These are phyloP conservation scores for Primulina tabacum DNA, from an alignment of 257 asterid genomes.

Conservation along the genomic window DNA sequence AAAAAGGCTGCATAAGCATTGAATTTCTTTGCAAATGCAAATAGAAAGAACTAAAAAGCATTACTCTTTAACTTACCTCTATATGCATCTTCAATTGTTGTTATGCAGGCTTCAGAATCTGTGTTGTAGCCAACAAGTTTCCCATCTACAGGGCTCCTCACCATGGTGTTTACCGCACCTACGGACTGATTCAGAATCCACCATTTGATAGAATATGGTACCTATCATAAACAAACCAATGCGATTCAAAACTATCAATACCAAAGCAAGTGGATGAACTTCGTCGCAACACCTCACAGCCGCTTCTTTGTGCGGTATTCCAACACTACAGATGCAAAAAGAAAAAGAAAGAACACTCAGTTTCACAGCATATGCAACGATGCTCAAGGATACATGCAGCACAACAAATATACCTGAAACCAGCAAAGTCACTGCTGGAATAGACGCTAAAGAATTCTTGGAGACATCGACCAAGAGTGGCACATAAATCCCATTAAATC, in stretches of 20 bases:
- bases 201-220: neutral
- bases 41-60: no score
- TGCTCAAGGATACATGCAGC: neutral
- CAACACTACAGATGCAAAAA: conserved; percentile 39
- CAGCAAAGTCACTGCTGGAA: conserved; percentile 58
- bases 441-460: conserved; percentile 58
- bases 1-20: no score
- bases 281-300: conserved; percentile 64
- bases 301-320: conserved; percentile 71
- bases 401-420: conserved; percentile 49
- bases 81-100: conserved; percentile 67
- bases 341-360: neutral
- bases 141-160: conserved; percentile 55
- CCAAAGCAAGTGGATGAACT: conserved; percentile 76
- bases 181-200: conserved; percentile 40
- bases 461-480: conserved; percentile 60
- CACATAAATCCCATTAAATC: conserved; percentile 63
- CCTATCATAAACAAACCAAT: neutral
- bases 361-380: neutral
- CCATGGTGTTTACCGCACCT: conserved; percentile 71
- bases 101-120: conserved; percentile 67
- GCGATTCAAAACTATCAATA: conserved; percentile 16
- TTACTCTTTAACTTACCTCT: conserved; percentile 33
- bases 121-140: conserved; percentile 67
- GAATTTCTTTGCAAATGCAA: no score